Evolutionary conservation across 176 grass and related monocot genomes (phyloP).

Genomic region (Themeda triandra): DNA sequence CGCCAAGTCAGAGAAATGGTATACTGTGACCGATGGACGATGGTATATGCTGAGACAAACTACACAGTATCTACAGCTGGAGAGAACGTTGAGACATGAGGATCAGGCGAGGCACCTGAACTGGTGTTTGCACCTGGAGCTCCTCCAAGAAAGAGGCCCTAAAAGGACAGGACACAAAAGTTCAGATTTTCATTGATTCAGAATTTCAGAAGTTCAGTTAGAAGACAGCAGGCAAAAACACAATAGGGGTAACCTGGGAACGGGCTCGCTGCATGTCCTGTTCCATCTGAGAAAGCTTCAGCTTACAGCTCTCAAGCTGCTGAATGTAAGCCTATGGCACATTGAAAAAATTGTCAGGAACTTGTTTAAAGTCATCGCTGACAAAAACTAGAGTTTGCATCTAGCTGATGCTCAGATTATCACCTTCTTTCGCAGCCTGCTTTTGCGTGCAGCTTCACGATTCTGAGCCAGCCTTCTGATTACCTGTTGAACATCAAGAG

Average conservation of each 20-base stretch:
- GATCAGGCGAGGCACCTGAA: slow-evolving; percentile 43
- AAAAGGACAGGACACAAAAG: background rate
- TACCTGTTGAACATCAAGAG: slow-evolving; percentile 33
- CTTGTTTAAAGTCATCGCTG: background rate
- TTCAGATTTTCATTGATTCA: slow-evolving; percentile 20
- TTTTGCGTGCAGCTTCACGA: slow-evolving; percentile 89
- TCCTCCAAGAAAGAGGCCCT: slow-evolving; percentile 76
- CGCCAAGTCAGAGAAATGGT: background rate
- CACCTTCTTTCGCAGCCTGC: slow-evolving; percentile 88
- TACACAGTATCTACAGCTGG: too few relatives aligned
- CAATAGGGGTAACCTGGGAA: slow-evolving; percentile 55
- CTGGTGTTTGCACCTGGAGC: slow-evolving; percentile 53
- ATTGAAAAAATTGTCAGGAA: slow-evolving; percentile 8
- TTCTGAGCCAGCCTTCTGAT: slow-evolving; percentile 89
- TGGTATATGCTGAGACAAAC: too few relatives aligned
- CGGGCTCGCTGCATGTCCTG: slow-evolving; percentile 73
- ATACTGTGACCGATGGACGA: background rate
- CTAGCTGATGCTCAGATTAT: background rate
- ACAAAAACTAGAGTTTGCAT: background rate
- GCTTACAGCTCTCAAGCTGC: slow-evolving; percentile 73
- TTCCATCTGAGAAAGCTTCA: slow-evolving; percentile 70
- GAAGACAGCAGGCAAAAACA: background rate
- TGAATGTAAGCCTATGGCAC: slow-evolving; percentile 66
- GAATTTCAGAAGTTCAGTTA: background rate
- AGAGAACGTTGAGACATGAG: background rate